phyloP scores from a whole-genome alignment of 352 stramenopile species.

The Phytophthora kernoviae region DNA sequence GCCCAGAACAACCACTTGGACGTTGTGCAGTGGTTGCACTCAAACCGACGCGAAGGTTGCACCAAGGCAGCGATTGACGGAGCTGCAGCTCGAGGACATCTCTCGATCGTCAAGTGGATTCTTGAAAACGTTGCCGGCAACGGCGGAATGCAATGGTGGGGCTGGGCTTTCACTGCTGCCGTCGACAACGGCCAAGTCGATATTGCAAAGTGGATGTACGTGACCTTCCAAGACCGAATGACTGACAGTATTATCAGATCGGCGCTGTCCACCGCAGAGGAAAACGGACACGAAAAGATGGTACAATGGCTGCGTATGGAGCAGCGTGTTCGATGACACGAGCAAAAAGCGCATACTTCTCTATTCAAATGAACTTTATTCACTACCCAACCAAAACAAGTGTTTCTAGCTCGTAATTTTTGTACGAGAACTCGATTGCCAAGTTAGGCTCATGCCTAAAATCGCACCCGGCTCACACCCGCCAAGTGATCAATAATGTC shows the following conservation, averaged over 20 bases:
- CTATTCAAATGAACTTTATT: neutral
- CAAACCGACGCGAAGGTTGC: slow-evolving; percentile 22
- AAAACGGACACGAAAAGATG: slow-evolving; percentile 8
- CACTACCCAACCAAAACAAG: too few relatives aligned
- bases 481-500: too few relatives aligned
- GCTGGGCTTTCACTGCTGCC: slow-evolving; percentile 18
- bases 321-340: slow-evolving; percentile 6
- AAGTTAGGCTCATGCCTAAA: too few relatives aligned
- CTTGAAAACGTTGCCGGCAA: slow-evolving; percentile 8
- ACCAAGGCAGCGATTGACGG: slow-evolving; percentile 27
- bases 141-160: slow-evolving; percentile 19
- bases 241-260: slow-evolving; percentile 11
- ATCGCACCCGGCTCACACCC: too few relatives aligned
- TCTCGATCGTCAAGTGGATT: slow-evolving; percentile 28
- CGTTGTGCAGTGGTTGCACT: slow-evolving; percentile 29
- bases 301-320: slow-evolving; percentile 5
- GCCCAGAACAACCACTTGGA: slow-evolving; percentile 30
- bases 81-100: slow-evolving; percentile 19
- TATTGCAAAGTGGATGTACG: slow-evolving; percentile 10
- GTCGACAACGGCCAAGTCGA: slow-evolving; percentile 12
- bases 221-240: slow-evolving; percentile 4
- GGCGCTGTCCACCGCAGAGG: slow-evolving; percentile 7
- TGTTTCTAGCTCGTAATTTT: too few relatives aligned
- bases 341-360: neutral
- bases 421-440: too few relatives aligned